phyloP scores from a whole-genome alignment of 805 yeast species.

The Candida sanyiensis region DNA sequence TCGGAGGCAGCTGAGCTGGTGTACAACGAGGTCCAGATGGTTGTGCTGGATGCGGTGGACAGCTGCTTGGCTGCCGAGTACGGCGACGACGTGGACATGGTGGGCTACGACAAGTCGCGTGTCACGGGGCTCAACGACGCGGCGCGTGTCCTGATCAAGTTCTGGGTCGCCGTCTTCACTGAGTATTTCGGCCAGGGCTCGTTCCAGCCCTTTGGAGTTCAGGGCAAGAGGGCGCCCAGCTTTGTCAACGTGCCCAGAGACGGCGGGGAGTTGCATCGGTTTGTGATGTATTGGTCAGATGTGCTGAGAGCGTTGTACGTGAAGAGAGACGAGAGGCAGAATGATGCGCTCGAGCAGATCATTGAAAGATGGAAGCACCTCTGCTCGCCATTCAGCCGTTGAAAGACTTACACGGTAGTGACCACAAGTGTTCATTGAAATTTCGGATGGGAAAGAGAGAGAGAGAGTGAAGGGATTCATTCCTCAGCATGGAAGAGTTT shows the following conservation, averaged over 20 bases:
- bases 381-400: constrained; percentile 1
- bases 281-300: constrained; percentile 48
- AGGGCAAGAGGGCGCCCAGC: constrained; percentile 26
- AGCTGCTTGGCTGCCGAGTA: constrained; percentile 47
- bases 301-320: constrained; percentile 39
- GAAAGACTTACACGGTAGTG: too few relatives aligned
- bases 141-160: constrained; percentile 36
- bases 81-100: constrained; percentile 47
- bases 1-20: constrained; percentile 25
- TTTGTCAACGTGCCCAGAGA: constrained; percentile 26
- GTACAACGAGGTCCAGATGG: constrained; percentile 35
- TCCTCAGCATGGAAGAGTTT: constrained; percentile 17
- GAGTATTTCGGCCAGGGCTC: constrained; percentile 34
- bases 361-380: constrained; percentile 32
- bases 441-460: too few relatives aligned
- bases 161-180: constrained; percentile 54
- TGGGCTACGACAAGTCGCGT: constrained; percentile 40
- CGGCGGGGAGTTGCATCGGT: constrained; percentile 29
- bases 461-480: constrained; percentile 1
- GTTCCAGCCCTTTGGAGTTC: constrained; percentile 18
- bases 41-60: constrained; percentile 43
- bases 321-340: constrained; percentile 29
- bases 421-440: neutral
- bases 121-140: constrained; percentile 38
- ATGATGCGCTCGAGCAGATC: constrained; percentile 27